Percentiles rank a stretch among this genome's conserved stretches.
These are phyloP conservation scores for Leishmania guyanensis DNA, from an alignment of 208 protist genomes.

Conservation along the genomic window DNA sequence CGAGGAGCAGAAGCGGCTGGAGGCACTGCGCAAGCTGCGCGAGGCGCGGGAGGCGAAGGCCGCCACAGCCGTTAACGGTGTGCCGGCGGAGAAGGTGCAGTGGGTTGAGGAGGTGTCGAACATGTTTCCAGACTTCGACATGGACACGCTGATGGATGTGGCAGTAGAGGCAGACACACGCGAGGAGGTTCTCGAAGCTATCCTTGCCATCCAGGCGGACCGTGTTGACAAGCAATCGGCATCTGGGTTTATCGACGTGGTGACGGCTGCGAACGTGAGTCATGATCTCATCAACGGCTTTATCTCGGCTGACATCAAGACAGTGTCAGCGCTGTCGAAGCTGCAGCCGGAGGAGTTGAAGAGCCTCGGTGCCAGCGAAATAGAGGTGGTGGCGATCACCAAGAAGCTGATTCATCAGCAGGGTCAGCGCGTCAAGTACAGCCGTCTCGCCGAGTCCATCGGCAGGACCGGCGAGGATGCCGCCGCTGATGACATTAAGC, in stretches of 20 bases:
- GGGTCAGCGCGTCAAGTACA: constrained; percentile 49
- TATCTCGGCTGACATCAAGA: constrained; percentile 61
- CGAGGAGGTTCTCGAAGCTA: constrained; percentile 49
- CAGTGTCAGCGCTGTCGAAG: constrained; percentile 48
- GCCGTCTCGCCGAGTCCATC: constrained; percentile 58
- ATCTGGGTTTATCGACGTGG: constrained; percentile 63
- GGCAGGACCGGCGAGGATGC: constrained; percentile 43
- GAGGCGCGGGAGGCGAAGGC: constrained; percentile 62
- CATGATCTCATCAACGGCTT: constrained; percentile 48
- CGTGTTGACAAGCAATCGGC: constrained; percentile 51
- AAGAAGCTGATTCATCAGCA: constrained; percentile 58
- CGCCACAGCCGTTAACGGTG: constrained; percentile 38
- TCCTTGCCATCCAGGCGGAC: constrained; percentile 70
- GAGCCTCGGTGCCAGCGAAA: constrained; percentile 57
- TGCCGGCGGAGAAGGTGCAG: constrained; percentile 42
- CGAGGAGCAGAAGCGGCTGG: constrained; percentile 56
- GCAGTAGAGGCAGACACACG: constrained; percentile 52
- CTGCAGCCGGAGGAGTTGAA: constrained; percentile 62
- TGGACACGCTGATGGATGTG: constrained; percentile 60
- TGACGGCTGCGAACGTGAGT: constrained; percentile 56
- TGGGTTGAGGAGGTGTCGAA: constrained; percentile 69
- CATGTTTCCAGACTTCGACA: constrained; percentile 69
- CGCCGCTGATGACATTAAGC: constrained; percentile 39
- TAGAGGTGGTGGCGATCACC: constrained; percentile 64
- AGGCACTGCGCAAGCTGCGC: constrained; percentile 46